phyloP scores from a whole-genome alignment of 208 protist genomes.

The Vickermania spadyakhi region DNA sequence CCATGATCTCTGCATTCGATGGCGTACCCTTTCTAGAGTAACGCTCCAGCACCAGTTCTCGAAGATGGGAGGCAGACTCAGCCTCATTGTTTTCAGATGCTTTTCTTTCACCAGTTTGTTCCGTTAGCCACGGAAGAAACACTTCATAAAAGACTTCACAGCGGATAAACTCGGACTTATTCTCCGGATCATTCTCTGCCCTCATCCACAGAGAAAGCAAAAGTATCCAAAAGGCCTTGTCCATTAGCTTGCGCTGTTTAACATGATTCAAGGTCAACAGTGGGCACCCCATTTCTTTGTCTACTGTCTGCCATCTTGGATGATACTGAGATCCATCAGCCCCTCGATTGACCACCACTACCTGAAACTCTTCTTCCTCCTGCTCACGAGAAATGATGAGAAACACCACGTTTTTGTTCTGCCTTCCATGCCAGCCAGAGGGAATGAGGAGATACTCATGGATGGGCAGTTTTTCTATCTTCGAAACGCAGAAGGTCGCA shows the following conservation, averaged over 20 bases:
- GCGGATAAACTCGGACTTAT: constrained; percentile 63
- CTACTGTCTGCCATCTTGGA: constrained; percentile 40
- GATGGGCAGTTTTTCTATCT: constrained; percentile 17
- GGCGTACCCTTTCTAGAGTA: background rate
- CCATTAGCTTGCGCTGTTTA: constrained; percentile 17
- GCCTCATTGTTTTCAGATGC: background rate
- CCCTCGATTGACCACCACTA: constrained; percentile 59
- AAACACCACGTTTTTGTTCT: constrained; percentile 25
- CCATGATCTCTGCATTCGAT: background rate
- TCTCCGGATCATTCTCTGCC: constrained; percentile 36
- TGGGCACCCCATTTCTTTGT: constrained; percentile 40
- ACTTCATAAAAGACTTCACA: constrained; percentile 82
- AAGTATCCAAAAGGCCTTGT: constrained; percentile 62
- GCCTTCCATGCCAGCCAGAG: constrained; percentile 34
- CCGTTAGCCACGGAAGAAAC: constrained; percentile 67
- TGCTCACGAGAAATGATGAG: constrained; percentile 32
- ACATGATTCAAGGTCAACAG: constrained; percentile 41
- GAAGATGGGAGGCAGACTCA: background rate
- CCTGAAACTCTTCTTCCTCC: constrained; percentile 12
- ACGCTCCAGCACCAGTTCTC: background rate
- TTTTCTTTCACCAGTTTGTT: constrained; percentile 15
- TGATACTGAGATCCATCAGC: constrained; percentile 49
- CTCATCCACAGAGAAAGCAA: constrained; percentile 64
- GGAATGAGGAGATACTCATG: constrained; percentile 50
- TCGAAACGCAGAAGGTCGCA: constrained; percentile 16